Evolutionary conservation across 2,329 filamentous ascomycete species (phyloP).

Genomic region (Ceratocystis harringtonii): DNA sequence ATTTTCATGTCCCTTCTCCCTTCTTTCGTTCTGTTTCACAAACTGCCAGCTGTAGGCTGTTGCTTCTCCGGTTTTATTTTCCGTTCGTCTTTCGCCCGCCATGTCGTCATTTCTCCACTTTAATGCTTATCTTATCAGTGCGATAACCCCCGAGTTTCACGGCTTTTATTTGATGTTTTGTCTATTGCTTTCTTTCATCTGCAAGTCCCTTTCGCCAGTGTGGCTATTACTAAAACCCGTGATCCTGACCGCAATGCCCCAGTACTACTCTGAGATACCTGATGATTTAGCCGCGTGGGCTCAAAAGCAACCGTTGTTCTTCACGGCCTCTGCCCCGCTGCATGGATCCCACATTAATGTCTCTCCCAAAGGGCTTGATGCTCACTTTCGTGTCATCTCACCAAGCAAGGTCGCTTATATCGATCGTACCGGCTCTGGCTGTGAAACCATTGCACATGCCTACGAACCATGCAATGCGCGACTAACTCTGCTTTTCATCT

Average conservation of each 20-base stretch:
- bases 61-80: neutral
- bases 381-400: slow-evolving; percentile 46
- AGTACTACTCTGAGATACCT: slow-evolving; percentile 41
- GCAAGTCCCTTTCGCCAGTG: neutral
- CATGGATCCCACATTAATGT: slow-evolving; percentile 58
- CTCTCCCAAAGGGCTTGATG: slow-evolving; percentile 56
- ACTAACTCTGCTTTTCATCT: slow-evolving; percentile 60
- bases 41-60: neutral
- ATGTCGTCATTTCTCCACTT: neutral
- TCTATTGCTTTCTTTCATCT: too few species aligned
- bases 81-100: neutral
- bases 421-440: slow-evolving; percentile 59
- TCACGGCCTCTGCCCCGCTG: slow-evolving; percentile 56
- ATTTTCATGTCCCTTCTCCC: neutral
- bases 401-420: slow-evolving; percentile 53
- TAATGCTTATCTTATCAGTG: neutral
- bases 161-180: neutral
- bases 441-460: slow-evolving; percentile 60
- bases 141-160: neutral
- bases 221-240: neutral
- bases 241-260: slow-evolving; percentile 32
- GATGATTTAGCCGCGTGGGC: slow-evolving; percentile 47
- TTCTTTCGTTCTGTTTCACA: slow-evolving; percentile 3
- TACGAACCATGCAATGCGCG: slow-evolving; percentile 54
- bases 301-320: slow-evolving; percentile 55